Conservation (phyloP, 495 filamentous ascomycete species). For the Xylaria scruposa region DNA sequence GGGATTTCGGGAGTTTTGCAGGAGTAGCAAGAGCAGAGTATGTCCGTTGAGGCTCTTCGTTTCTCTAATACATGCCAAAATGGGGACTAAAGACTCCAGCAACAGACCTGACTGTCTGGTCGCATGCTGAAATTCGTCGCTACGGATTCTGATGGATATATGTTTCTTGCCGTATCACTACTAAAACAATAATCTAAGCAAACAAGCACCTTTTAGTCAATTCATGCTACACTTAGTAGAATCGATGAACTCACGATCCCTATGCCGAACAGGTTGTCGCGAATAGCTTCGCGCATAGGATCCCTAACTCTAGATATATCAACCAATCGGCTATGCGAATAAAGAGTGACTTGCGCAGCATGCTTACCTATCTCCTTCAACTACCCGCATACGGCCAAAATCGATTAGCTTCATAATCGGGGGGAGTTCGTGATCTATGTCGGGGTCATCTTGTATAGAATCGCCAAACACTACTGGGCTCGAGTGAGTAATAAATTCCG, state of each 20-base stretch:
- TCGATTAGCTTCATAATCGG: conserved; percentile 15
- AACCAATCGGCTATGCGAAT: neutral
- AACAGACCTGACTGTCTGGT: neutral
- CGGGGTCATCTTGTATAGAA: neutral
- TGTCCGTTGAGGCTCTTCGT: too few relatives aligned
- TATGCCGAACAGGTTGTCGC: conserved; percentile 10
- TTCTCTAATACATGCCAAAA: too few relatives aligned
- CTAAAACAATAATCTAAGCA: neutral
- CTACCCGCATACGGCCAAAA: neutral
- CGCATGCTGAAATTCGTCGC: neutral
- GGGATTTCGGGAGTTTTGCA: too few relatives aligned
- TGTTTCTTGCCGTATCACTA: neutral
- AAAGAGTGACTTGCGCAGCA: neutral
- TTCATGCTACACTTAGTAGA: neutral
- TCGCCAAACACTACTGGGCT: conserved; percentile 10
- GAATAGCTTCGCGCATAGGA: neutral
- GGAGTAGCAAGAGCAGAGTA: too few relatives aligned
- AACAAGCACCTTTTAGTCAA: neutral
- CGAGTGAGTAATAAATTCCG: neutral
- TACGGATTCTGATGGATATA: neutral
- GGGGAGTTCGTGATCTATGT: neutral
- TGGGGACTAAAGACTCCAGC: too few relatives aligned
- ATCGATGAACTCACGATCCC: neutral
- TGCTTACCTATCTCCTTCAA: neutral
- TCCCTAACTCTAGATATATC: neutral